A percentile compares a stretch with the other conserved stretches of the same genome.
phyloP scores from a whole-genome alignment of 495 filamentous ascomycete species.

The Lasiosphaeria ovina region DNA sequence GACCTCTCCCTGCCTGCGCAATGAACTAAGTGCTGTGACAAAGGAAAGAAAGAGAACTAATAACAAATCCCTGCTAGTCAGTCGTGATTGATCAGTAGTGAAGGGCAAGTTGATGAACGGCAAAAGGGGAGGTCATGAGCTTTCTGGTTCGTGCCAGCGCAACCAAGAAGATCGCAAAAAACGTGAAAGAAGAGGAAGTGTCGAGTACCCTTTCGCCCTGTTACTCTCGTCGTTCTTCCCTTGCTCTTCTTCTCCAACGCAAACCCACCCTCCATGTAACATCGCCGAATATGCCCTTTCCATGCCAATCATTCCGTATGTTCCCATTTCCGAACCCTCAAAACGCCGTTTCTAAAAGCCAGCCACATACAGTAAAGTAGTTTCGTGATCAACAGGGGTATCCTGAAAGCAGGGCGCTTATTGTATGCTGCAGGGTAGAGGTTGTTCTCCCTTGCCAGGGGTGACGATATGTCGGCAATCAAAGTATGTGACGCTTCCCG shows the following conservation, averaged over 20 bases:
- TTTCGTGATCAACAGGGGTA: conserved; percentile 20
- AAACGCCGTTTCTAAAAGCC: conserved; percentile 16
- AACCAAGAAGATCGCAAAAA: no score
- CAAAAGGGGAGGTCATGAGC: no score
- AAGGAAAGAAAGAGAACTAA: no score
- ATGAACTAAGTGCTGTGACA: no score
- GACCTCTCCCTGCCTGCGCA: no score
- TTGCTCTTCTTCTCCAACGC: background rate
- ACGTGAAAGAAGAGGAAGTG: no score
- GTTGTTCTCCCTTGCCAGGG: conserved; percentile 2
- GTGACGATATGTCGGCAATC: background rate
- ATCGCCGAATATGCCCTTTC: conserved; percentile 5
- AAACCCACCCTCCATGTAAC: conserved; percentile 1
- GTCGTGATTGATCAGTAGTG: no score
- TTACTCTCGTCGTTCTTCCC: background rate
- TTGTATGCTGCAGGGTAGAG: conserved; percentile 20
- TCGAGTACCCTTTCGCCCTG: no score
- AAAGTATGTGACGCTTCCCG: background rate
- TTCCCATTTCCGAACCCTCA: background rate
- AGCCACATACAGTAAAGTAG: conserved; percentile 13
- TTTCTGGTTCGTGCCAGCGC: no score
- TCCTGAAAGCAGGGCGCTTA: conserved; percentile 28
- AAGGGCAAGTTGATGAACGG: no score
- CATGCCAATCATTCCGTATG: conserved; percentile 12
- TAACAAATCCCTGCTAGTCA: no score